Evolutionary conservation across 495 filamentous ascomycete species (phyloP), one percentile per base, ranked within the genome.

Genomic region (Hypomontagnella submonticulosa): DNA sequence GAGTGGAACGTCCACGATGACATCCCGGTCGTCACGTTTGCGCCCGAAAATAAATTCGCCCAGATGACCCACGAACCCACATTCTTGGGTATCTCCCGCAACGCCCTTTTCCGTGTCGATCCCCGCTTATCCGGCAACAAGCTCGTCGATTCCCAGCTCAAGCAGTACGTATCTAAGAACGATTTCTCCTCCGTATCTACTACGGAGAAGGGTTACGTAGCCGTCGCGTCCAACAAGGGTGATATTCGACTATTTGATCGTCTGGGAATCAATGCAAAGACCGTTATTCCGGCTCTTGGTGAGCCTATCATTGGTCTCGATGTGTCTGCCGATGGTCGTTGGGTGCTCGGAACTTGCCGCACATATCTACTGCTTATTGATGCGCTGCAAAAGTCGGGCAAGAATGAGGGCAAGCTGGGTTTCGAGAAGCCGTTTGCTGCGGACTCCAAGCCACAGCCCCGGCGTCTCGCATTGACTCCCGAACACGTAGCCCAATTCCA

Each of bases 1-100:
- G 96, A 99, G 76, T 99, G 95, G 95, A 97, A 96, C 67, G 85
- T 99, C n/a, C 94, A 99, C 70, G 93, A 99, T 56, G 92, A 99
- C 77, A 97, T 99, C 57, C 86, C 90, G 0, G 92, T 99, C 50
- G 87, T 89, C 15, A 92, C 88, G 4, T 96, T 98, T 77, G 92
- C 89, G 4, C 95, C 96, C 3, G 94, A 97, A 72, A 96, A 87
- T 87, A 99, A 99, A 87, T 99, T 97, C 70, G 86, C 95, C 3
- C 96, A 99, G 83, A 97, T 97, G 93, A 96, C 92, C 1, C 87
- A 88, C 55, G 92, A 97, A 69, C 92, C 97, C 65, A 92, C 95
- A 0, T 98, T 99, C 81, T 83, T 99, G 3, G 95, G 95, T 75
- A 83, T 96, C 12, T 96, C 92, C 15, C 83, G 85, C 67, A 98